phyloP scores from a whole-genome alignment of 2,329 filamentous ascomycete species.

The Emericellopsis atlantica region DNA sequence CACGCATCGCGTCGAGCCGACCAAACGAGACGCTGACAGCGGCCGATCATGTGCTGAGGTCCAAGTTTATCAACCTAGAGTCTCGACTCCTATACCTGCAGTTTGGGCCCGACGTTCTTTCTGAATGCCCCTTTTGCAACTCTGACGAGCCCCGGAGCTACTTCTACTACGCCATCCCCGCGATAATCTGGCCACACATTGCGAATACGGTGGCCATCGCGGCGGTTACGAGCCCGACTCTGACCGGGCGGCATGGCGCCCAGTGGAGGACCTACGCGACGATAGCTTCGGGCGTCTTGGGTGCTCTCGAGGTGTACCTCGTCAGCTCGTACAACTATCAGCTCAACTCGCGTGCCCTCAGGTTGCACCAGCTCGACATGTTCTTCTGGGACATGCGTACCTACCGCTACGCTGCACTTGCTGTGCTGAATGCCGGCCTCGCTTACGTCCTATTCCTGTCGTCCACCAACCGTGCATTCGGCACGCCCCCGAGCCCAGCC shows the following conservation, averaged over 20 bases:
- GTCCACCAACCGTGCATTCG: conserved; percentile 68
- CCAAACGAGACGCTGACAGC: conserved; percentile 32
- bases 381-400: conserved; percentile 60
- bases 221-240: conserved; percentile 54
- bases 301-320: conserved; percentile 52
- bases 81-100: conserved; percentile 72
- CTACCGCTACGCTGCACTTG: conserved; percentile 51
- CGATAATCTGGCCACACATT: conserved; percentile 65
- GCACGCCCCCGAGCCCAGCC: conserved; percentile 43
- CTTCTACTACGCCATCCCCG: conserved; percentile 68
- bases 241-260: conserved; percentile 50
- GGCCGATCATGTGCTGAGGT: conserved; percentile 51
- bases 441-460: conserved; percentile 61
- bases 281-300: conserved; percentile 44
- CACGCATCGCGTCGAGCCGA: conserved; percentile 51
- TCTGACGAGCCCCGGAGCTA: conserved; percentile 58
- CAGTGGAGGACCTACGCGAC: conserved; percentile 63
- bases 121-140: conserved; percentile 71
- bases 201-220: conserved; percentile 63
- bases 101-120: conserved; percentile 63
- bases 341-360: conserved; percentile 48
- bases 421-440: conserved; percentile 48
- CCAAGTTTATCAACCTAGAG: conserved; percentile 57
- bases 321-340: conserved; percentile 53
- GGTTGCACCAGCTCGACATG: conserved; percentile 51